Evolutionary conservation across 768 basidiomycete genomes (phyloP), one percentile per base, ranked within the genome.

Genomic region (Amanita brunnescens): DNA sequence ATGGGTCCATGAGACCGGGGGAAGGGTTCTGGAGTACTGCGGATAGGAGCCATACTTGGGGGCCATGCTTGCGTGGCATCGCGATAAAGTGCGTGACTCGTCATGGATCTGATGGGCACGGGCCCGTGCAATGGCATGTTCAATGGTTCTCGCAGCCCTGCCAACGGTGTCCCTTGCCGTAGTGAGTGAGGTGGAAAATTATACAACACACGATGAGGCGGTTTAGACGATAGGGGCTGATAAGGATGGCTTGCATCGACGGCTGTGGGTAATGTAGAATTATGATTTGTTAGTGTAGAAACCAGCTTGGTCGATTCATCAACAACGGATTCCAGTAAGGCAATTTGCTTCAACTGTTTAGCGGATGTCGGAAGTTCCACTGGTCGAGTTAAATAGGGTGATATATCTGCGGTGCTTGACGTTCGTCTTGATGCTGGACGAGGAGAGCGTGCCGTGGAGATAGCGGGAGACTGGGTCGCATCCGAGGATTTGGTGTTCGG

Each of bases 311-410:
- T 82, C 4, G 87, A 86, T 62, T 90, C 86, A 58, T 83, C 79
- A 0, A 81, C 85, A 32, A 88, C 80, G 12, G 78, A 71, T 61
- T 89, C 85, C 9, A 87, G 68, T 53, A 89, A 69, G 2, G 85
- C 85, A 21, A 85, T 70, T 57, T 83, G 87, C 63, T 80, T 80
- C 64, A 87, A 63, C 51, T 75, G 78, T 61, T 81, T 85, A 12
- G 80, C 75, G 29, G 81, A 80, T 3, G 75, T 67, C 6, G 80
- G 76, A 8, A 79, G 67, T 54, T 78, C 81, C 21, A 67, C 63
- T 6, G 78, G 67, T 49, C 76, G 75, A 8, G 78, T 69, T 47
- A 87, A 67, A 62, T 87, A 87, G 0, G 85, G 83, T 6, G 83
- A 85, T 50, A 86, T 79, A 59, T 85, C 84, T 12, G 82, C 77